Conservation (phyloP, 139 green algal genomes). For the Haematococcus lacustris region DNA sequence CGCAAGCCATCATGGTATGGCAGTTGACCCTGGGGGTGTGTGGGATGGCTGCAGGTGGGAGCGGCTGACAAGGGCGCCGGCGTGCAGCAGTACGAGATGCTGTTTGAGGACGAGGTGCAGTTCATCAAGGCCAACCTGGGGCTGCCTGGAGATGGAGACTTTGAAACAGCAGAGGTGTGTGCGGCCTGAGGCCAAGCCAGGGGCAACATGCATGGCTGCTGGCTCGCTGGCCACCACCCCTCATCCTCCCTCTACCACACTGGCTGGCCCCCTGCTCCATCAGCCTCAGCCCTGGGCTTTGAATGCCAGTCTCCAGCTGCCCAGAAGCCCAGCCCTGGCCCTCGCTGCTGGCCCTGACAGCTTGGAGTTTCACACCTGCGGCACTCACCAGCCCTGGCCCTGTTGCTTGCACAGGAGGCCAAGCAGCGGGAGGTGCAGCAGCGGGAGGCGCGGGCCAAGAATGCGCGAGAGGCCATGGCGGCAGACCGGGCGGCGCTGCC, state of each 20-base stretch:
- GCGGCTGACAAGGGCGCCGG: slow-evolving; percentile 2
- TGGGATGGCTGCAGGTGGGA: slow-evolving; percentile 17
- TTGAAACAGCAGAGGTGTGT: slow-evolving; percentile 14
- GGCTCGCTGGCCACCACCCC: no score
- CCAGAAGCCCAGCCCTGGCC: no score
- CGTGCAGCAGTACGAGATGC: slow-evolving; percentile 68
- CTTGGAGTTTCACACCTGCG: no score
- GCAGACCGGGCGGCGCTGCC: slow-evolving; percentile 68
- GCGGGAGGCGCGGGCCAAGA: slow-evolving; percentile 30
- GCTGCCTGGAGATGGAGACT: slow-evolving; percentile 24
- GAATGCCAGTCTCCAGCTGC: no score
- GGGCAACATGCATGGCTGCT: no score
- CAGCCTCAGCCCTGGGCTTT: no score
- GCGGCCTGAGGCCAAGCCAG: no score
- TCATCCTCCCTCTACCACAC: no score
- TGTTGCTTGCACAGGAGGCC: slow-evolving; percentile 35
- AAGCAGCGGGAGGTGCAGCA: slow-evolving; percentile 37
- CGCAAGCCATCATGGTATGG: no score
- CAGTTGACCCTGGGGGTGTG: no score
- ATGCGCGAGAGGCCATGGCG: slow-evolving; percentile 67
- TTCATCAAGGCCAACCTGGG: slow-evolving; percentile 81
- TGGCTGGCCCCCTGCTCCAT: no score
- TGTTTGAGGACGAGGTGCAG: slow-evolving; percentile 95
- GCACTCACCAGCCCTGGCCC: neutral
- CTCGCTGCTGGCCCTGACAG: no score